Conservation (phyloP, 805 yeast species). For the Cephaloascus albidus region DNA sequence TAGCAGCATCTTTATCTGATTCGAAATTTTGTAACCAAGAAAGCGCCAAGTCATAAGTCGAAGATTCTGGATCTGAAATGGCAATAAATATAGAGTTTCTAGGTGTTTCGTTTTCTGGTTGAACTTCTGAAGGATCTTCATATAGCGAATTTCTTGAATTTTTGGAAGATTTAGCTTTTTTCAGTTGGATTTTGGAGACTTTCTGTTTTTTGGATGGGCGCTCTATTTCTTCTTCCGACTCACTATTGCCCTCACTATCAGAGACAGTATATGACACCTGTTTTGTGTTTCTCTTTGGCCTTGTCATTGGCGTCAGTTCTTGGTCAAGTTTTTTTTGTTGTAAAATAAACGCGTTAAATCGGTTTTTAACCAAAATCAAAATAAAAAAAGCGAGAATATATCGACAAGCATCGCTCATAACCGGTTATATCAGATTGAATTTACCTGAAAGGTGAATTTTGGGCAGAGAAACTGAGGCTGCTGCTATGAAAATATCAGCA, state of each 20-base stretch:
- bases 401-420: too few species aligned
- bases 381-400: too few species aligned
- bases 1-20: slow-evolving; percentile 32
- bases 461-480: too few species aligned
- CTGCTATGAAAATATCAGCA: too few species aligned
- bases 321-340: too few species aligned
- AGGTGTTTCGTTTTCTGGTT: slow-evolving; percentile 8
- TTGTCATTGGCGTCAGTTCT: too few species aligned
- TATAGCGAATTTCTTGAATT: not conserved
- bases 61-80: slow-evolving; percentile 33
- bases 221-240: not conserved
- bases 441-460: too few species aligned
- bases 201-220: not conserved
- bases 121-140: too few species aligned
- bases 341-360: too few species aligned
- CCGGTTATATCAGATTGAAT: too few species aligned
- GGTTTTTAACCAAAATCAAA: too few species aligned
- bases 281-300: not conserved
- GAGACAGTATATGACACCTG: not conserved
- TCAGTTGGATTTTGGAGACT: too few species aligned
- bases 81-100: slow-evolving; percentile 43
- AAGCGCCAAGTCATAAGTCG: slow-evolving; percentile 42
- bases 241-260: not conserved
- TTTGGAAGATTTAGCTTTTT: not conserved
- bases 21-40: slow-evolving; percentile 49